Evolutionary conservation across 108 stramenopile species (phyloP), one percentile per base, ranked within the genome.

Genomic region (Nitzschia sp.): DNA sequence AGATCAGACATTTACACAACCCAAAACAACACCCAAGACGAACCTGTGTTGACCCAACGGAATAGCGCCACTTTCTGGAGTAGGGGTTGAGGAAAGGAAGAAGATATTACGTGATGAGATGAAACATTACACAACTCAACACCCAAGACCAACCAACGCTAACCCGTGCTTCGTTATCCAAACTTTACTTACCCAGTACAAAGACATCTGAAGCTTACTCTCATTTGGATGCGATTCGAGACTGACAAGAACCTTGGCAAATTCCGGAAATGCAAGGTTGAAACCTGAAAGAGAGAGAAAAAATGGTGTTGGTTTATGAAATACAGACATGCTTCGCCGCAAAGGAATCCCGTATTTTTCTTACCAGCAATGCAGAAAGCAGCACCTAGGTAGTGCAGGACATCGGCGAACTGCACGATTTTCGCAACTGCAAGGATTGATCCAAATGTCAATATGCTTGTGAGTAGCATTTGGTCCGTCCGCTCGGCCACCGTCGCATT

Each of bases 11-110:
- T n/a, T n/a, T n/a, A n/a, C n/a, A n/a, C n/a, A n/a, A n/a, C n/a
- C n/a, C n/a, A n/a, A n/a, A n/a, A n/a, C n/a, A n/a, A n/a, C n/a
- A n/a, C n/a, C n/a, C n/a, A n/a, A n/a, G n/a, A n/a, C n/a, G n/a
- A n/a, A n/a, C n/a, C 92, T 27, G 91, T 89, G 56, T 88, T 80
- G 13, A 89, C 81, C 85, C 88, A 92, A 53, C 91, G 85, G 61
- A 85, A 87, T 47, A 77, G 54, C 32, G 80, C 83, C 61, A 88
- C 85, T 63, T 93, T 93, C 38, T n/a, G n/a, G n/a, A n/a, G n/a
- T n/a, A n/a, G n/a, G n/a, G n/a, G n/a, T n/a, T n/a, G n/a, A n/a
- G n/a, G n/a, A n/a, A n/a, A n/a, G n/a, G n/a, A n/a, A n/a, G n/a
- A n/a, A n/a, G n/a, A n/a, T n/a, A n/a, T n/a, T n/a, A n/a, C n/a